phyloP scores from a whole-genome alignment of 139 green algal species.

The Limnomonas spitsbergensis region DNA sequence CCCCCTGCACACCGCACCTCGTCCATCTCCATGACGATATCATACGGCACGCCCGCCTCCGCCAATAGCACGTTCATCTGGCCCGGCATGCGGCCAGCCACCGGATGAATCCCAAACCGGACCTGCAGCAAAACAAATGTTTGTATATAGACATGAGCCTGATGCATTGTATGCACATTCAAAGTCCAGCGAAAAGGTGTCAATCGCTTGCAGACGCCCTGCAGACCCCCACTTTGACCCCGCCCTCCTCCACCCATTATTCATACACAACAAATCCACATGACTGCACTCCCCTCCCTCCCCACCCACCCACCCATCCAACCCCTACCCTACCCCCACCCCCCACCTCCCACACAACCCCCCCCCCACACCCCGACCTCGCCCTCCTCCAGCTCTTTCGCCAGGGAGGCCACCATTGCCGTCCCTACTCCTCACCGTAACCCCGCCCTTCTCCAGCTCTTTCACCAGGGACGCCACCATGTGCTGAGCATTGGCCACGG shows the following conservation, averaged over 20 bases:
- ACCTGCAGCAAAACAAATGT: conserved; percentile 12
- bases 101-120: conserved; percentile 25
- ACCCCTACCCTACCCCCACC: too few species aligned
- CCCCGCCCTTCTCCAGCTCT: conserved; percentile 16
- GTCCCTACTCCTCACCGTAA: conserved; percentile 45
- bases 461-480: conserved; percentile 42
- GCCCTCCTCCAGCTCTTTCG: conserved; percentile 22
- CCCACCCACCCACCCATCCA: too few species aligned
- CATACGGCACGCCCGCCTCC: conserved; percentile 71
- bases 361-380: conserved; percentile 36
- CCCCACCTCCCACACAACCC: too few species aligned
- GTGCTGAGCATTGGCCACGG: conserved; percentile 75
- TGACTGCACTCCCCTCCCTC: too few species aligned
- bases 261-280: too few species aligned
- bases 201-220: too few species aligned
- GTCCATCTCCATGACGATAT: conserved; percentile 59
- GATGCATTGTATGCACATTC: too few species aligned
- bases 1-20: too few species aligned
- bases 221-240: too few species aligned
- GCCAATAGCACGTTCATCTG: conserved; percentile 88
- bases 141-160: not conserved
- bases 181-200: too few species aligned
- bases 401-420: conserved; percentile 62
- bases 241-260: too few species aligned
- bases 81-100: conserved; percentile 70